Evolutionary conservation across 2,329 filamentous ascomycete species (phyloP), one percentile per base, ranked within the genome.

Genomic region (Sarocladium strictum): DNA sequence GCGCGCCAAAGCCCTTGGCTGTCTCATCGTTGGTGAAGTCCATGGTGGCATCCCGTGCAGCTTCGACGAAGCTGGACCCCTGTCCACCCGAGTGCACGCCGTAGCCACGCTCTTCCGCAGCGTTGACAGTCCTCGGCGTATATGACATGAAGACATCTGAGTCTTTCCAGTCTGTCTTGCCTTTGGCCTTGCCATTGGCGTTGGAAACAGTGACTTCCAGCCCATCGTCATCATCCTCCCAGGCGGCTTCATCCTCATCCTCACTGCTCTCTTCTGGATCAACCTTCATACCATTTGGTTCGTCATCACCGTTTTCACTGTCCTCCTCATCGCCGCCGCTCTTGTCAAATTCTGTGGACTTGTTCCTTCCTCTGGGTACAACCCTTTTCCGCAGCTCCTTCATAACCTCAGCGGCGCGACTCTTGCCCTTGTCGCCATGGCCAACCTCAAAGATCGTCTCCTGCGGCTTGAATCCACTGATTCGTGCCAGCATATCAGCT

Each of bases 391-490:
- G 81, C 65, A 87, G 79, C 49, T 84, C 80, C 62, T 84, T 85
- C 83, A 94, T 90, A 29, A 93, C 76, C 58, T 90, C 86, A 2
- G 86, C 87, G 6, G 87, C 86, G 65, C 87, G 84, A 50, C 72
- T 77, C 35, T 76, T 76, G 2, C 76, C 77, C 60, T 88, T 86
- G 37, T 85, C 87, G 57, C 85, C 81, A 61, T 86, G 84, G 6
- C 89, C 88, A 58, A 97, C 86, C 69, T 99, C 94, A 62, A 99
- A 99, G n/a, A 99, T 90, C 0, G 93, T 97, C 70, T 99, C 94
- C 41, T 86, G 79, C 0, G 95, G 94, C 62, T 90, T 84, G 73
- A 94, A 99, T 2, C 87, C 87, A 63, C 90, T 92, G 55, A 99
- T 90, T 56, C 86, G 83, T 29, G 90, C 90, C 27, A 99, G 76